A percentile compares a stretch with the other conserved stretches of the same genome.
Conservation (phyloP, 2,329 filamentous ascomycete species). For the Ophiocordyceps camponoti-leonardi region DNA sequence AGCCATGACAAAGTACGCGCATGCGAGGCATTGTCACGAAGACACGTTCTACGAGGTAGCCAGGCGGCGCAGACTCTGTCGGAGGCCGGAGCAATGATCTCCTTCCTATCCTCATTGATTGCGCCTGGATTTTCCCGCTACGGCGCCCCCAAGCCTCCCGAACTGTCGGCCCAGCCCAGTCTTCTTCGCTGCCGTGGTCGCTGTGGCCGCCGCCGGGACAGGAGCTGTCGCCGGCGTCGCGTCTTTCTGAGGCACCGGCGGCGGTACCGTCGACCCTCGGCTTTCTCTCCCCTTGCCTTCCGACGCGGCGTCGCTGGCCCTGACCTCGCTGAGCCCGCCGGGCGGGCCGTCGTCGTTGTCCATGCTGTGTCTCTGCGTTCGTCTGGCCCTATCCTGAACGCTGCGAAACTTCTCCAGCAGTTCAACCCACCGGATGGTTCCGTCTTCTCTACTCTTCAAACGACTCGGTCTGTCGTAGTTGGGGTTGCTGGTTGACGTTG, state of each 20-base stretch:
- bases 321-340: conserved; percentile 24
- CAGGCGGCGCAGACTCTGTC: neutral
- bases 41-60: too few species aligned
- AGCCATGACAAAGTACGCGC: too few species aligned
- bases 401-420: conserved; percentile 85
- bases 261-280: conserved; percentile 15
- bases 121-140: conserved; percentile 44
- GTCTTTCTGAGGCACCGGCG: conserved; percentile 33
- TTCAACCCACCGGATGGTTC: conserved; percentile 77
- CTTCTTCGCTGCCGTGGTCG: conserved; percentile 28
- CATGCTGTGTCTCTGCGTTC: conserved; percentile 43
- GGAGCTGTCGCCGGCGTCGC: conserved; percentile 17
- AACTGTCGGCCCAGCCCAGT: conserved; percentile 51
- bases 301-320: conserved; percentile 21
- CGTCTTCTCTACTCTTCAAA: conserved; percentile 68
- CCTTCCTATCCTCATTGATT: conserved; percentile 8
- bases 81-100: neutral
- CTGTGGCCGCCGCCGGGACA: conserved; percentile 1
- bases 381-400: conserved; percentile 73
- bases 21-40: too few species aligned
- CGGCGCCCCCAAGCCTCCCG: conserved; percentile 54
- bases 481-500: conserved; percentile 30
- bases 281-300: conserved; percentile 23
- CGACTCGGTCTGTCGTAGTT: conserved; percentile 59
- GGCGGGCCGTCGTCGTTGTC: conserved; percentile 30